Evolutionary conservation across 2,329 filamentous ascomycete genomes (phyloP).

Genomic region (Rhexocercosporidium sp.): DNA sequence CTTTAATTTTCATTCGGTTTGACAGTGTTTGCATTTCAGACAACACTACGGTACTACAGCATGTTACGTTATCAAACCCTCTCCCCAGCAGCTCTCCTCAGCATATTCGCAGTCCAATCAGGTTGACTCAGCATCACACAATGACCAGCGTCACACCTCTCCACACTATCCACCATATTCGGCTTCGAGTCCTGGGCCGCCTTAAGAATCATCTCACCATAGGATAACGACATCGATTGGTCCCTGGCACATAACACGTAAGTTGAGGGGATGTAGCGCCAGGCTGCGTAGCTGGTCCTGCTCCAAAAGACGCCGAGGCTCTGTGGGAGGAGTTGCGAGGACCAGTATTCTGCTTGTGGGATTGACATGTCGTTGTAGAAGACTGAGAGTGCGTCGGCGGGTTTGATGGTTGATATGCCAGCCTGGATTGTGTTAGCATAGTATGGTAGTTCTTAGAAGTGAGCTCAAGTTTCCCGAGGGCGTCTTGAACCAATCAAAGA

Average conservation of each 20-base stretch:
- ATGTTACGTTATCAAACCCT: constrained; percentile 7
- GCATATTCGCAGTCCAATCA: constrained; percentile 32
- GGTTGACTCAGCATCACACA: constrained; percentile 31
- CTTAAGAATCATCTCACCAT: constrained; percentile 33
- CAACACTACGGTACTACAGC: no score
- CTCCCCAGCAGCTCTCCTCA: constrained; percentile 27
- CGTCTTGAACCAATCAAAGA: not conserved
- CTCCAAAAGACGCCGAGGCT: constrained; percentile 43
- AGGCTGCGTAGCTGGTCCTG: constrained; percentile 37
- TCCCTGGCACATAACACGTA: constrained; percentile 36
- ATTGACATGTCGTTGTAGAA: constrained; percentile 51
- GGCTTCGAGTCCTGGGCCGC: constrained; percentile 30
- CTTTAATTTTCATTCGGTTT: no score
- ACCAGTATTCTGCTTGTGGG: constrained; percentile 47
- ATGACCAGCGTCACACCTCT: constrained; percentile 34
- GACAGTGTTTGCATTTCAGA: no score
- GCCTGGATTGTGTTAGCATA: constrained; percentile 29
- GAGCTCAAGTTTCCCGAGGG: not conserved
- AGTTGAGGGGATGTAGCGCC: constrained; percentile 37
- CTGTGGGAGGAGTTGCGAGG: constrained; percentile 46
- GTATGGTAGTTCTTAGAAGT: not conserved
- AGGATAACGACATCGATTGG: constrained; percentile 27
- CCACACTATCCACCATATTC: constrained; percentile 33
- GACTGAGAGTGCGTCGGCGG: constrained; percentile 42
- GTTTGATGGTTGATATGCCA: constrained; percentile 43